Conservation (phyloP, 495 filamentous ascomycete genomes). For the Ascodesmis nigricans region DNA sequence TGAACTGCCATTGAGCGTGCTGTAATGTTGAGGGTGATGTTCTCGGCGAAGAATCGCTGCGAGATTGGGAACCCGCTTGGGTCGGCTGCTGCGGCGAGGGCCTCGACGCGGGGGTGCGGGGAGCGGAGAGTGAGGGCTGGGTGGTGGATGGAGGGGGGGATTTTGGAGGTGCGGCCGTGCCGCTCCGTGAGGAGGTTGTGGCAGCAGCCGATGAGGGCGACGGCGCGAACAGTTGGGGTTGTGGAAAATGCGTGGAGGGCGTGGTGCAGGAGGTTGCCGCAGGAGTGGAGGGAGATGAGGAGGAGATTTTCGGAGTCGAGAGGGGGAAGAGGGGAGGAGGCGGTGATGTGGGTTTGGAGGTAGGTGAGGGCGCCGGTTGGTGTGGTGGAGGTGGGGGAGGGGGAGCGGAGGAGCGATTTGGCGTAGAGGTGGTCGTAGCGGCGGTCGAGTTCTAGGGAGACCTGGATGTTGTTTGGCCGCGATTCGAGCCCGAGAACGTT, state of each 20-base stretch:
- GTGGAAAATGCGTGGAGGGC: slow-evolving; percentile 64
- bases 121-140: slow-evolving; percentile 22
- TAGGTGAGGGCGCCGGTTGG: slow-evolving; percentile 12
- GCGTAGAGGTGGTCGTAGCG: slow-evolving; percentile 56
- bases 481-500: slow-evolving; percentile 83
- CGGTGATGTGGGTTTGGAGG: slow-evolving; percentile 4
- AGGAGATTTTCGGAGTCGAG: slow-evolving; percentile 32
- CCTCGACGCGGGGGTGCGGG: slow-evolving; percentile 32
- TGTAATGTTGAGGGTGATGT: slow-evolving; percentile 56
- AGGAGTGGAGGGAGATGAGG: slow-evolving; percentile 88
- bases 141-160: slow-evolving; percentile 41
- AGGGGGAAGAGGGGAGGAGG: slow-evolving; percentile 3
- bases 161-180: slow-evolving; percentile 66
- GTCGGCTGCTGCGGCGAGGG: slow-evolving; percentile 43
- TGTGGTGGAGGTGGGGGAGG: background rate
- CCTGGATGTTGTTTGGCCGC: slow-evolving; percentile 59
- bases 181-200: slow-evolving; percentile 91
- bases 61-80: slow-evolving; percentile 74
- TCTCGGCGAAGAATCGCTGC: slow-evolving; percentile 1
- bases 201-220: slow-evolving; percentile 92
- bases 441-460: slow-evolving; percentile 63
- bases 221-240: slow-evolving; percentile 62
- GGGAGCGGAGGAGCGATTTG: slow-evolving; percentile 20
- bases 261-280: slow-evolving; percentile 90
- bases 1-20: slow-evolving; percentile 93